Base-by-base conservation (phyloP, 257 asterid genomes). In the Linaria vulgaris region DNA sequence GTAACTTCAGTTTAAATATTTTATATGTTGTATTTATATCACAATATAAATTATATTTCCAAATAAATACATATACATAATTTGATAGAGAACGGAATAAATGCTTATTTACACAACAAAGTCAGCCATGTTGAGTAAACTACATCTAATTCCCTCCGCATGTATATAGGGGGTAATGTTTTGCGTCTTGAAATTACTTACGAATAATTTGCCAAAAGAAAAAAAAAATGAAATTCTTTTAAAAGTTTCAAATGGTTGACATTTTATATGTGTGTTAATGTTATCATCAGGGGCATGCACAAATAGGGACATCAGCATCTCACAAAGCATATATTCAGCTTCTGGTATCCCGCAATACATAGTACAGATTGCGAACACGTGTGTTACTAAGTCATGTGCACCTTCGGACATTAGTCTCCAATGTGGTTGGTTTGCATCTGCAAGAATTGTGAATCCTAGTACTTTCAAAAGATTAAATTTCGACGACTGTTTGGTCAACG, bases 361-460 rank as follows among this genome's bases (percentile, higher is more conserved):
- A 46, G 88, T 86, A 1, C 78, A 86, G 74, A 82, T 83, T 10
- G 88, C 72, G 79, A 86, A 86, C 73, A 82, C 88, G 0, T 84
- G 95, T 48, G 70, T 71, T 10, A 65, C 80, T 27, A 79, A 78
- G 0, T n/a, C n/a, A n/a, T 78, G 87, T 69, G 77, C 80, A 21
- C 88, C 91, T 60, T 83, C 91, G 0, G 49, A 74, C 41, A 83
- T 86, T 54, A 91, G 83, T 56, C 62, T 83, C 57, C 69, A 63
- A 61, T 86, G 88, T 61, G 91, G 86, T 5, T 83, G 88, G 91
- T 86, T 86, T 76, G 87, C 91, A 43, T 86, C 85, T 1, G 83
- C 88, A 25, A 78, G 79, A 43, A 53, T 78, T 23, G 87, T 86
- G 24, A 82, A 82, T 70, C 91, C 95, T 23, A 72, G 16, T 22